Base-by-base conservation (phyloP, 805 yeast genomes). In the Vanderwaltozyma verrucispora region DNA sequence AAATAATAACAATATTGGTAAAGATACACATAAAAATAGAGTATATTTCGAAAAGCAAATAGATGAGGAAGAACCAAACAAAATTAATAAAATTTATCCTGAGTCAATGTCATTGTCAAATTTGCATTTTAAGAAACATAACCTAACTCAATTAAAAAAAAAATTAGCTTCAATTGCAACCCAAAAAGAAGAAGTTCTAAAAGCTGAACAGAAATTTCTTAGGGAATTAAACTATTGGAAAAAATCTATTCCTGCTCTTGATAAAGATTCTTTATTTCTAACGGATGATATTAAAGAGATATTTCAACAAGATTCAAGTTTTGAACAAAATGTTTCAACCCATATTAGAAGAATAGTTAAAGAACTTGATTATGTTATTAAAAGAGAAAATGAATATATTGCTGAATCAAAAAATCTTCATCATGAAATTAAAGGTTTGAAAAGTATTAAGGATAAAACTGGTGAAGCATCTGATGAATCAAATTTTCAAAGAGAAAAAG, bases 381-480 rank as follows among this genome's bases (percentile, higher is more conserved):
- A 41, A 34, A 46, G 59, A 32, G 60, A 56, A 36, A 45, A 38
- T 5, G 51, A 53, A 32, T 38, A 53, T 33, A 32, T 46, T 13
- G 46, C 41, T 6, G 51, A 38, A 28, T 40, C 41, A 32, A 54
- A 48, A 28, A 47, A 42, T 19, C 27, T 50, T 16, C 30, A 39
- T 12, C 34, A 31, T n/a, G 49, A 48, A 14, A 32, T 41, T 17
- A 53, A 47, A 38, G 48, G 39, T 29, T 49, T 45, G 30, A 45
- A 43, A 14, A 38, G 35, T 21, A 31, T 44, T n/a, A 42, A 45
- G 19, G 44, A 43, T 7, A 50, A 41, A 30, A 49, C 42, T 38
- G 54, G 54, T 23, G 49, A 46, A 7, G 38, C 38, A 37, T 42
- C 50, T 30, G 49, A 50, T 37, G 58, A 56, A 30, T 44, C 51